Evolutionary conservation across 2,329 filamentous ascomycete genomes (phyloP).

Genomic region (Hypoxylon rubiginosum): DNA sequence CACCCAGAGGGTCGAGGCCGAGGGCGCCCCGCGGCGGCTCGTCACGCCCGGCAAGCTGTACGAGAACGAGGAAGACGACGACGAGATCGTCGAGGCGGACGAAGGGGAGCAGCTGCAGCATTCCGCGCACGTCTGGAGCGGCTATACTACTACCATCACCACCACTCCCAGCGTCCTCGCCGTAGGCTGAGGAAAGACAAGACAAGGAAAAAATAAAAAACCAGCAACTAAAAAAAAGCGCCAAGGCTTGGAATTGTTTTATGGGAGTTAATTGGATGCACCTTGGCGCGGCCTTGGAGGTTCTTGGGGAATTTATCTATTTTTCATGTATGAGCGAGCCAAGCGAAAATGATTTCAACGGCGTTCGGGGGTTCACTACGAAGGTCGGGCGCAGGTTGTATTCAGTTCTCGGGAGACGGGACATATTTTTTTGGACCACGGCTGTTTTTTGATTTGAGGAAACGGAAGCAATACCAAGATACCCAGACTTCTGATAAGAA

Average conservation of each 20-base stretch:
- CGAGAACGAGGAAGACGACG: slow-evolving; percentile 54
- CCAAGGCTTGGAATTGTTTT: slow-evolving; percentile 26
- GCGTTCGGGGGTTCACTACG: slow-evolving; percentile 20
- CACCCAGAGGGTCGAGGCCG: slow-evolving; percentile 41
- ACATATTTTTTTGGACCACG: neutral
- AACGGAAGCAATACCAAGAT: slow-evolving; percentile 39
- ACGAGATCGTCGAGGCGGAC: slow-evolving; percentile 51
- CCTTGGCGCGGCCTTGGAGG: slow-evolving; percentile 37
- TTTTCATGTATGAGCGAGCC: slow-evolving; percentile 16
- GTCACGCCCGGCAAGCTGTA: slow-evolving; percentile 53
- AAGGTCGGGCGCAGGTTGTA: slow-evolving; percentile 8
- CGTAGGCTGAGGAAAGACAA: slow-evolving; percentile 15
- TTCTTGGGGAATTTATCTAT: slow-evolving; percentile 17
- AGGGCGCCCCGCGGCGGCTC: slow-evolving; percentile 42
- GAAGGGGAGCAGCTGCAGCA: slow-evolving; percentile 24
- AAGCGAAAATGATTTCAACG: slow-evolving; percentile 12
- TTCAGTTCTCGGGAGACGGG: neutral
- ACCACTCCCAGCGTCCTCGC: slow-evolving; percentile 9
- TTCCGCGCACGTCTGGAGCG: neutral
- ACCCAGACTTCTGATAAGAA: slow-evolving; percentile 40
- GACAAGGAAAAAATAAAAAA: slow-evolving; percentile 5
- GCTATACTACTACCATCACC: too few species aligned
- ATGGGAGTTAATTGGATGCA: slow-evolving; percentile 20
- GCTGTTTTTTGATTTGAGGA: slow-evolving; percentile 25
- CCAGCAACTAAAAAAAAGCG: neutral